Percentiles rank a stretch among this genome's conserved stretches.
phyloP scores from a whole-genome alignment of 306 rosid species.

The Mucuna pruriens region DNA sequence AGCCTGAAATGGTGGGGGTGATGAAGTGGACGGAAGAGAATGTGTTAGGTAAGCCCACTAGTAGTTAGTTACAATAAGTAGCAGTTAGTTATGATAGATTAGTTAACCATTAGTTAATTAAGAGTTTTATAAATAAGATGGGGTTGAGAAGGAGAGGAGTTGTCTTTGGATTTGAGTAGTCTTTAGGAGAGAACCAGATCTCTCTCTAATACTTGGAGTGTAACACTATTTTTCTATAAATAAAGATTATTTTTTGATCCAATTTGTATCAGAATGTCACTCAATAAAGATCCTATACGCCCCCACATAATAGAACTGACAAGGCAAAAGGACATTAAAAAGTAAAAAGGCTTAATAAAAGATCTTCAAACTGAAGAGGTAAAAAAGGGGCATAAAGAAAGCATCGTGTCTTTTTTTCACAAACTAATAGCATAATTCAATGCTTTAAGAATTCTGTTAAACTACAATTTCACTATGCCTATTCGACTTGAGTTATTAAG shows the following conservation, averaged over 20 bases:
- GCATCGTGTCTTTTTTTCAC: neutral
- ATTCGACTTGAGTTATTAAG: neutral
- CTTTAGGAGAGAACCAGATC: no score
- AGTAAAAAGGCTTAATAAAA: neutral
- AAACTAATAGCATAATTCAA: neutral
- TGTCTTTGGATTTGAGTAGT: no score
- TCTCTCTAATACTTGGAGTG: no score
- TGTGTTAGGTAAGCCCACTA: no score
- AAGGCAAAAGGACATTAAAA: neutral
- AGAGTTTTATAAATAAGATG: no score
- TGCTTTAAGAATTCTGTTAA: slow-evolving; percentile 4
- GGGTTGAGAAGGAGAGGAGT: no score
- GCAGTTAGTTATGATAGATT: no score
- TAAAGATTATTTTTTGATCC: no score
- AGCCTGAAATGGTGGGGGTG: neutral
- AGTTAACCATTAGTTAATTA: no score
- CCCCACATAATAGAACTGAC: neutral
- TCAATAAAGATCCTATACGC: neutral
- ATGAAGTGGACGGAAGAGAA: neutral
- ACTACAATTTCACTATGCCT: slow-evolving; percentile 12
- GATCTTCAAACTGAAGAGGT: neutral
- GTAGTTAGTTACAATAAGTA: no score
- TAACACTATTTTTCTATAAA: no score
- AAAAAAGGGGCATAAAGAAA: neutral
- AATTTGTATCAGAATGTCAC: neutral